Conservation (phyloP, 1,284 basidiomycete genomes). For the Serendipita sp. region DNA sequence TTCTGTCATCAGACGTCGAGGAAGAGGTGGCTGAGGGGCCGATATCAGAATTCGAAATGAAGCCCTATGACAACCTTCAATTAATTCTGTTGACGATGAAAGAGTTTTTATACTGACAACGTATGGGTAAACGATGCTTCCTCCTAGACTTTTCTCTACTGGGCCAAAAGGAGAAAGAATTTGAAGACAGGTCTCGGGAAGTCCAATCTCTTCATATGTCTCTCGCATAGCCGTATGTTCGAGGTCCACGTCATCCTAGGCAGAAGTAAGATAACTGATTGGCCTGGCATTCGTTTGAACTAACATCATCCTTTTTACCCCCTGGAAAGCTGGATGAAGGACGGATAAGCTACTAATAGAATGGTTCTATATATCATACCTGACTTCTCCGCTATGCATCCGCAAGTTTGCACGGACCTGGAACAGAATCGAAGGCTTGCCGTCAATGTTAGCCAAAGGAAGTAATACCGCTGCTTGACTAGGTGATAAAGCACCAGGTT, state of each 20-base stretch:
- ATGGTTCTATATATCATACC: neutral
- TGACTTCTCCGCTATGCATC: neutral
- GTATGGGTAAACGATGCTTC: neutral
- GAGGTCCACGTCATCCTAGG: neutral
- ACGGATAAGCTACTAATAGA: neutral
- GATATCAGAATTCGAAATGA: neutral
- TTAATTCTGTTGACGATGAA: neutral
- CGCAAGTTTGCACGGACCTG: neutral
- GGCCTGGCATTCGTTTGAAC: neutral
- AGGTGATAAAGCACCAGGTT: neutral
- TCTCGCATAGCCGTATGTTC: neutral
- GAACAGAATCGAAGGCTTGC: neutral
- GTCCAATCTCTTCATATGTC: constrained; percentile 2
- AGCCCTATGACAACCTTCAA: neutral
- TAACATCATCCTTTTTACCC: neutral
- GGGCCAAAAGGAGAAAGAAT: neutral
- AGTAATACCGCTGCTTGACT: neutral
- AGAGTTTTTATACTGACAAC: neutral
- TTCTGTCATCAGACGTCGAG: neutral
- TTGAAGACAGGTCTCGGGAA: neutral
- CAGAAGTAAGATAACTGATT: neutral
- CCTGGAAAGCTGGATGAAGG: neutral
- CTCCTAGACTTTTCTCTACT: neutral
- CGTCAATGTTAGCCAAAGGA: neutral
- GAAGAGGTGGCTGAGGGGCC: neutral